Percentiles rank a stretch among this genome's conserved stretches.
Conservation (phyloP, 2,329 filamentous ascomycete genomes). For the Coniochaeta sp. region DNA sequence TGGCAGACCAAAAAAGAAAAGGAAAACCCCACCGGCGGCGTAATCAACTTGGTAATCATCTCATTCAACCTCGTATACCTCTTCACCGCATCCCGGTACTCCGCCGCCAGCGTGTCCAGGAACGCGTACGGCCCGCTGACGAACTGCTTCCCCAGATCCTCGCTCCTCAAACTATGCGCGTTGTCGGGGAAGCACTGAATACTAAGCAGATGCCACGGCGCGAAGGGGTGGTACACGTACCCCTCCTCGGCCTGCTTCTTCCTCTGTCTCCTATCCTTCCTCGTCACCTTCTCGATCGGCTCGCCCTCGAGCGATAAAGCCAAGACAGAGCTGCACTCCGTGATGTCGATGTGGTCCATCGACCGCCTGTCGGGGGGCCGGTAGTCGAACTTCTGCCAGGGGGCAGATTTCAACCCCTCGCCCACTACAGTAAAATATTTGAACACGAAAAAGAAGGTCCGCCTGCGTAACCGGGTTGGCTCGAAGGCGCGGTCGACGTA, state of each 20-base stretch:
- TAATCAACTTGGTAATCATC: constrained; percentile 50
- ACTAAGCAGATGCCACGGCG: constrained; percentile 52
- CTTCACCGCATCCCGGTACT: constrained; percentile 54
- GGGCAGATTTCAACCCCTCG: constrained; percentile 46
- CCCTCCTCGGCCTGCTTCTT: constrained; percentile 39
- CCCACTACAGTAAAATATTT: constrained; percentile 59
- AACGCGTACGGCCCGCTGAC: constrained; percentile 57
- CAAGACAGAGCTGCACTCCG: constrained; percentile 52
- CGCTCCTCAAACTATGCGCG: constrained; percentile 45
- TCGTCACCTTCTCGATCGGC: constrained; percentile 40
- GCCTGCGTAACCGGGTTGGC: constrained; percentile 37
- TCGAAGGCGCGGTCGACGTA: constrained; percentile 44
- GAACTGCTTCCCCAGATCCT: constrained; percentile 48
- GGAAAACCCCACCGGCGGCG: constrained; percentile 36
- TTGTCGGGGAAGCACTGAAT: constrained; percentile 55
- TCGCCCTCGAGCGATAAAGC: constrained; percentile 49
- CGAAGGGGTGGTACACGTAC: constrained; percentile 50
- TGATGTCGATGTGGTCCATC: constrained; percentile 48
- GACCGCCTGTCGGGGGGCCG: constrained; percentile 28
- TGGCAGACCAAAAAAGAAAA: neutral
- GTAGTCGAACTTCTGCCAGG: constrained; percentile 52
- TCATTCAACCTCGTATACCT: constrained; percentile 50
- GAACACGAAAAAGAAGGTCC: constrained; percentile 56
- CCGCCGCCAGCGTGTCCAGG: constrained; percentile 47
- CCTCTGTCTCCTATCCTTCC: constrained; percentile 33